Evolutionary conservation across 129 eudicot genomes (phyloP), one percentile per base, ranked within the genome.

Genomic region (Pseudognaphalium luteoalbum): DNA sequence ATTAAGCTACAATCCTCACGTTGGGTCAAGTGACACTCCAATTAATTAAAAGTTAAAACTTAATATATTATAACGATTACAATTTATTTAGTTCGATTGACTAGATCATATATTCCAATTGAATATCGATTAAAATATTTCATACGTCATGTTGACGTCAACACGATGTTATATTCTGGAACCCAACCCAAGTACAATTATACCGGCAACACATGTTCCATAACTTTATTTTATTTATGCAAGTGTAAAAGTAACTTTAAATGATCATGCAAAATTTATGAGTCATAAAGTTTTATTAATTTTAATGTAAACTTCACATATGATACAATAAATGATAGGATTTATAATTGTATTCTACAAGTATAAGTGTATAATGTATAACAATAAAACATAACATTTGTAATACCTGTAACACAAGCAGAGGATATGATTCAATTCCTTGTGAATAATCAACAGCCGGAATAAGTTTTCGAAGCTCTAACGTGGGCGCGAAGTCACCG

Each of bases 401-500:
- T 63, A 33, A 11, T 72, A 92, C 92, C 92, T 89, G 98, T 73
- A 92, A 77, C 15, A 92, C 87, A 1, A 89, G 82, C 28, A 92
- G 85, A 25, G 98, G 81, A 34, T 84, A 81, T 0, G 91, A 68
- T 19, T 88, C 85, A 34, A 90, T 87, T 34, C 93, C 96, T n/a
- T 29, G 78, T 0, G 96, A 79, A 76, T 92, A 92, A 80, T 92
- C 98, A 79, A 84, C 93, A 12, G 86, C 83, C 21, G 98, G 98
- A 21, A 87, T 87, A 6, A 89, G 89, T 37, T 68, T 74, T 29
- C 93, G 77, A 66, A 89, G 90, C 82, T 92, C 96, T 72, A 88
- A 71, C 67, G 90, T 87, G 8, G 93, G 96, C 1, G 96, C 96
- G 58, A 92, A 89, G 42, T 92, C 97, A 17, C 93, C 97, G 65